Base-by-base conservation (phyloP, 2,329 filamentous ascomycete genomes). In the Exophiala bonariae region DNA sequence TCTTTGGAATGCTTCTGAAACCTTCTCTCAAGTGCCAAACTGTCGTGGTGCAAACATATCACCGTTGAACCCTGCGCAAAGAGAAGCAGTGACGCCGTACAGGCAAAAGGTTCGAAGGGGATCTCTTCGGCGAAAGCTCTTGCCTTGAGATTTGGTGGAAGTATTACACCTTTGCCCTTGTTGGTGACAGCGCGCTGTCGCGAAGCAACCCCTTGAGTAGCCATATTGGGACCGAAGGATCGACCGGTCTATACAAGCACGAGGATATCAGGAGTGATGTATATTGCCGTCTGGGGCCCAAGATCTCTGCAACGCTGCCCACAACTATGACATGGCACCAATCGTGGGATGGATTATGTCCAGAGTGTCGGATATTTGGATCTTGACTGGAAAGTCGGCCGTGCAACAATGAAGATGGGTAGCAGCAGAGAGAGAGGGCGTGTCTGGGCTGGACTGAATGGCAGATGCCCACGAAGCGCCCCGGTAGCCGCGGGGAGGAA, bases 31-130 rank as follows among this genome's bases (percentile, higher is more conserved):
- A 97, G 85, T 14, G 87, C 88, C 44, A 99, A 73, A 3, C 88
- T 95, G 64, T 97, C 92, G 70, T 97, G 92, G 62, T 95, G 90
- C 23, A 92, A 83, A 66, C 90, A 93, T 18, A 96, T 78, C 49
- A 99, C 83, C 5, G 84, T 81, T 43, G 83, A 84, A 23, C 89
- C 87, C 66, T 97, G 79, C 18, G 89, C 85, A 68, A 95, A 96
- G 19, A 99, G 79, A 57, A 99, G 86, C 74, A 93, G 87, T 18
- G 89, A 89, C 2, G 87, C 89, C 3, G 93, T 97, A 22, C 93
- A 90, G 14, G 90, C 89, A 66, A 88, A 95, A 48, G 93, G 87
- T 59, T 93, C 87, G 59, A 96, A 89, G 52, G 83, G 71, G 52
- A 70, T 66, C 41, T 77, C 71, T 53, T 47, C 45, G n/a, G 35